Evolutionary conservation across 768 basidiomycete genomes (phyloP).

Genomic region (Kockovaella imperatae): DNA sequence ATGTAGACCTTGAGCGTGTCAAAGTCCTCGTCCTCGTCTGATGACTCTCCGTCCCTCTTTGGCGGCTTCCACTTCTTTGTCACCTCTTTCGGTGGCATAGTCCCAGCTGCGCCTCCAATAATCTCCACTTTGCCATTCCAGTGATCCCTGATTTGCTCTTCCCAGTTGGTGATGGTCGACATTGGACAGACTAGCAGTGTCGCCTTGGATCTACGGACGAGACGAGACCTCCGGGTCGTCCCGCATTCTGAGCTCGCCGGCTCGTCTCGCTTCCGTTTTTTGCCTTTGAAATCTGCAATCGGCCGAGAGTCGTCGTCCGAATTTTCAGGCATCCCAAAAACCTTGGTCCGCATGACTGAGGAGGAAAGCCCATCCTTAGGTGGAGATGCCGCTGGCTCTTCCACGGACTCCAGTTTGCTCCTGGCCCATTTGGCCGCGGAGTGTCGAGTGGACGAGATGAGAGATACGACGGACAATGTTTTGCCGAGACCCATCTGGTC

Average conservation of each 20-base stretch:
- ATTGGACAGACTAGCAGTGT: slow-evolving; percentile 95
- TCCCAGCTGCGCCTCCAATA: slow-evolving; percentile 59
- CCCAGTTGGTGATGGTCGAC: slow-evolving; percentile 97
- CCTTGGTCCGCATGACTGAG: slow-evolving; percentile 46
- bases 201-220: slow-evolving; percentile 59
- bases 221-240: slow-evolving; percentile 22
- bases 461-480: slow-evolving; percentile 88
- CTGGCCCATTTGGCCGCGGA: slow-evolving; percentile 62
- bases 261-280: slow-evolving; percentile 60
- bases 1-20: slow-evolving; percentile 60
- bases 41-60: slow-evolving; percentile 21
- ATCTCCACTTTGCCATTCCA: slow-evolving; percentile 83
- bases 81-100: slow-evolving; percentile 22
- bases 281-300: slow-evolving; percentile 51
- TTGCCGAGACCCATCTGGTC: slow-evolving; percentile 93
- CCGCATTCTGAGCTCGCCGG: slow-evolving; percentile 35
- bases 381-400: not conserved
- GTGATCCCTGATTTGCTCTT: slow-evolving; percentile 95
- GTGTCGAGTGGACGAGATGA: slow-evolving; percentile 75
- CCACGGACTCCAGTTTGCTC: slow-evolving; percentile 48
- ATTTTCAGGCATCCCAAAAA: slow-evolving; percentile 71
- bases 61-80: slow-evolving; percentile 31
- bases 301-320: slow-evolving; percentile 17
- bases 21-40: slow-evolving; percentile 36
- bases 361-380: slow-evolving; percentile 11